Conservation (phyloP, 345 rosid genomes). For the Eucalyptus tenuipes region DNA sequence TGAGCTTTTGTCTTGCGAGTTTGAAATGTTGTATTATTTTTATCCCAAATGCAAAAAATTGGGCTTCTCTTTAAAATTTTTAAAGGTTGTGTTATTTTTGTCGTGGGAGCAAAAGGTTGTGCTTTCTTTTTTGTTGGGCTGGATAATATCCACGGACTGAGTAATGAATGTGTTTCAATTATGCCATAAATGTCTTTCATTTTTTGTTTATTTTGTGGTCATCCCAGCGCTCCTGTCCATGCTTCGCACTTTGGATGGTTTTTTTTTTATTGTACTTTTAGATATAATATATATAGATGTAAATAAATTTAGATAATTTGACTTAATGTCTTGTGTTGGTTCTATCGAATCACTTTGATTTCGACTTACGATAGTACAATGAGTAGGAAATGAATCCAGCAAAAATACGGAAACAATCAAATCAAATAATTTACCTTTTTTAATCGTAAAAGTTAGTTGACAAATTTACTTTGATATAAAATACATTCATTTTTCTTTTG, state of each 20-base stretch:
- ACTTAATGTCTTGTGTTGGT: neutral
- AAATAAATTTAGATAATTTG: neutral
- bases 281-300: neutral
- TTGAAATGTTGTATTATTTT: neutral
- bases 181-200: neutral
- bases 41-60: neutral
- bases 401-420: neutral
- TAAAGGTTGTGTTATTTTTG: neutral
- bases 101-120: neutral
- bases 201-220: neutral
- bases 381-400: neutral
- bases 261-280: neutral
- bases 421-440: neutral
- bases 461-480: neutral
- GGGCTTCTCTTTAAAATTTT: neutral
- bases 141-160: neutral
- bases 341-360: neutral
- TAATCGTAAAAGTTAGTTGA: neutral
- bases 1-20: neutral
- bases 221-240: neutral
- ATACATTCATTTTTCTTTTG: neutral
- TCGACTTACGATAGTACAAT: neutral
- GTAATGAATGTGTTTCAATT: neutral
- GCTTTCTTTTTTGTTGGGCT: rapidly evolving
- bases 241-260: neutral